Conservation (phyloP, 1,284 basidiomycete genomes). For the Heterobasidion irregulare region DNA sequence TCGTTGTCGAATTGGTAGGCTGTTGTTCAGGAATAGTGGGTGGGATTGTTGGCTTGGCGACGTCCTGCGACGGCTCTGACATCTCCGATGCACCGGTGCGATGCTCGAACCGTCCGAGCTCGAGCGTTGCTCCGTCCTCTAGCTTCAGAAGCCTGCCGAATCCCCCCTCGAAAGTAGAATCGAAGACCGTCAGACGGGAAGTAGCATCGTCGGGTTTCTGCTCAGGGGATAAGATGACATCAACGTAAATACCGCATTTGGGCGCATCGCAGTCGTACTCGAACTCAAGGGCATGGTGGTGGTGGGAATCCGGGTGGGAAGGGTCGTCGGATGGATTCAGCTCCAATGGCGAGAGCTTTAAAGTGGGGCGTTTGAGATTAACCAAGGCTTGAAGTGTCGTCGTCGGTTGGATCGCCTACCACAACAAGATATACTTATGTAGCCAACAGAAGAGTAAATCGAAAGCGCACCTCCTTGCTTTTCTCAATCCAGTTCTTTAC, state of each 20-base stretch:
- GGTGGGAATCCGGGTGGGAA: conserved; percentile 35
- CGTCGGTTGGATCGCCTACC: conserved; percentile 68
- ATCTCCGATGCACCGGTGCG: not conserved
- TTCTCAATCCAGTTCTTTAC: conserved; percentile 78
- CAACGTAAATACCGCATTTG: conserved; percentile 68
- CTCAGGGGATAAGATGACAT: conserved; percentile 54
- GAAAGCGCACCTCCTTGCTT: conserved; percentile 65
- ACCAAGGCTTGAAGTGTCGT: conserved; percentile 88
- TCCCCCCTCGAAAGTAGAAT: conserved; percentile 70
- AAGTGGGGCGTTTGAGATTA: conserved; percentile 82
- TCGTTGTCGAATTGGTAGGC: conserved; percentile 6
- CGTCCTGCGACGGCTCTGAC: not conserved
- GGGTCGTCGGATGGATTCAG: conserved; percentile 34
- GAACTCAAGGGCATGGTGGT: conserved; percentile 75
- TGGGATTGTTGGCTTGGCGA: conserved; percentile 3
- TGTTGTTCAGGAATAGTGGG: conserved; percentile 12
- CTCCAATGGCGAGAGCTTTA: conserved; percentile 60
- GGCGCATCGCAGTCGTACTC: conserved; percentile 85
- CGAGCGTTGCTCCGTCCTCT: conserved; percentile 67
- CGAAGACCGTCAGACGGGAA: conserved; percentile 60
- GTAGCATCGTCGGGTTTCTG: conserved; percentile 26
- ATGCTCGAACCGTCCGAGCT: conserved; percentile 60
- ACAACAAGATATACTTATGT: not conserved
- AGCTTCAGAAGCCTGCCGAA: conserved; percentile 68
- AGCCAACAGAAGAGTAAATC: not conserved